These are phyloP conservation scores for Scutellaria galericulata DNA, from an alignment of 257 asterid genomes.

Conservation along the genomic window DNA sequence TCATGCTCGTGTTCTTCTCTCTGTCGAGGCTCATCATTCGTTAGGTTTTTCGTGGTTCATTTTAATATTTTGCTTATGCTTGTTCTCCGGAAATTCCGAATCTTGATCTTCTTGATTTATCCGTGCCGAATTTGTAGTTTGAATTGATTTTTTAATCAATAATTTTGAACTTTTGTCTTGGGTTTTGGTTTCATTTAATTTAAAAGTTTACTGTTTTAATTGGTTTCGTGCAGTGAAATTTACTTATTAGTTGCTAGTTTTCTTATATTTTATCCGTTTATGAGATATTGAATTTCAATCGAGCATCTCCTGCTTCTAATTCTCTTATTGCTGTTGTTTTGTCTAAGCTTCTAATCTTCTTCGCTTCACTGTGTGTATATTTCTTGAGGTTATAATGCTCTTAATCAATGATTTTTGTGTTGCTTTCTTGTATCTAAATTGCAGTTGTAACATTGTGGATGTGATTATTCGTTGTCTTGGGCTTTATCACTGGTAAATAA, in stretches of 20 bases:
- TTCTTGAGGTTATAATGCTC: conserved; percentile 29
- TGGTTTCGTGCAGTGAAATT: conserved; percentile 25
- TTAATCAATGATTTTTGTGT: conserved; percentile 27
- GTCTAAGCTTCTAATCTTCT: background rate
- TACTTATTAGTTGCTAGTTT: conserved; percentile 8
- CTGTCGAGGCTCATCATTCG: conserved; percentile 4
- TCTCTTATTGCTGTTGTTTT: conserved; percentile 17
- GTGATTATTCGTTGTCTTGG: conserved; percentile 40
- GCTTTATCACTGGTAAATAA: conserved; percentile 59
- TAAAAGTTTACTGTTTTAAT: conserved; percentile 2
- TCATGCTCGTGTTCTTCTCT: conserved; percentile 24
- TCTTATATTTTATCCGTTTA: background rate
- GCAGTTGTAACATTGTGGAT: conserved; percentile 61
- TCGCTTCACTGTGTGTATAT: background rate
- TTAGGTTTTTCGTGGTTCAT: background rate
- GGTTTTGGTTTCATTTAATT: conserved; percentile 20
- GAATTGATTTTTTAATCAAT: conserved; percentile 14
- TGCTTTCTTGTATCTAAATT: conserved; percentile 46
- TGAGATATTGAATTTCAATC: conserved; percentile 22
- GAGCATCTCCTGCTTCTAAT: background rate
- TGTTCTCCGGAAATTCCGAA: conserved; percentile 38
- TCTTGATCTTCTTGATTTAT: conserved; percentile 32
- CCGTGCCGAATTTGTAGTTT: conserved; percentile 17
- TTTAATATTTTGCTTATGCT: background rate
- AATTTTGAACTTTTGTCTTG: background rate